Conservation (phyloP, 2,329 filamentous ascomycete species). For the Fonsecaea monophora region DNA sequence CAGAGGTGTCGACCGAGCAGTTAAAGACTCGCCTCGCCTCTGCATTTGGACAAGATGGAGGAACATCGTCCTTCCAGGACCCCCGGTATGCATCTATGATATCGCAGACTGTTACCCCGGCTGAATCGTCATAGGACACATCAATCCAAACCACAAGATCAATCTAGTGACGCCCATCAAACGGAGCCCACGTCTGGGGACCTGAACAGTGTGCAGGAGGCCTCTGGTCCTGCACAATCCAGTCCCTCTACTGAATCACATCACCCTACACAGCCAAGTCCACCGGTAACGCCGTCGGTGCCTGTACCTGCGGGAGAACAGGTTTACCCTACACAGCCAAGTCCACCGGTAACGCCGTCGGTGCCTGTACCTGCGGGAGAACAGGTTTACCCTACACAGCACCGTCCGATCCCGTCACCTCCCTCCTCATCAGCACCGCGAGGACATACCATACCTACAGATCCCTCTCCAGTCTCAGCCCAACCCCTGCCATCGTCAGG, state of each 20-base stretch:
- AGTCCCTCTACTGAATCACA: background rate
- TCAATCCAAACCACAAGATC: background rate
- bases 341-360: background rate
- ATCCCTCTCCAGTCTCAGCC: conserved; percentile 6
- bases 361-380: conserved; percentile 4
- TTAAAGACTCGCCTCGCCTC: conserved; percentile 65
- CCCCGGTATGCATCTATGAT: conserved; percentile 16
- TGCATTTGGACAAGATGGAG: conserved; percentile 45
- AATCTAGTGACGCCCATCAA: conserved; percentile 25
- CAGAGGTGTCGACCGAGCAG: conserved; percentile 64
- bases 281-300: background rate
- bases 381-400: conserved; percentile 7
- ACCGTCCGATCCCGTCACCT: background rate
- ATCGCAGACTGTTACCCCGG: background rate
- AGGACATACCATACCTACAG: conserved; percentile 2
- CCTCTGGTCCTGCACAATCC: background rate
- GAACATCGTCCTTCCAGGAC: background rate
- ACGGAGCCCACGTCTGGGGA: conserved; percentile 34
- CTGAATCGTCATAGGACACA: background rate
- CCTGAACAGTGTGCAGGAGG: conserved; percentile 35
- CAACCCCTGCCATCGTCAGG: conserved; percentile 4
- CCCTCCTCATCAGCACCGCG: background rate
- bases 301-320: conserved; percentile 6
- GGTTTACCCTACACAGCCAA: conserved; percentile 4
- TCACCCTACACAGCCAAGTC: background rate